Conservation (phyloP, 1,284 basidiomycete genomes). For the Leccinum subatratum region DNA sequence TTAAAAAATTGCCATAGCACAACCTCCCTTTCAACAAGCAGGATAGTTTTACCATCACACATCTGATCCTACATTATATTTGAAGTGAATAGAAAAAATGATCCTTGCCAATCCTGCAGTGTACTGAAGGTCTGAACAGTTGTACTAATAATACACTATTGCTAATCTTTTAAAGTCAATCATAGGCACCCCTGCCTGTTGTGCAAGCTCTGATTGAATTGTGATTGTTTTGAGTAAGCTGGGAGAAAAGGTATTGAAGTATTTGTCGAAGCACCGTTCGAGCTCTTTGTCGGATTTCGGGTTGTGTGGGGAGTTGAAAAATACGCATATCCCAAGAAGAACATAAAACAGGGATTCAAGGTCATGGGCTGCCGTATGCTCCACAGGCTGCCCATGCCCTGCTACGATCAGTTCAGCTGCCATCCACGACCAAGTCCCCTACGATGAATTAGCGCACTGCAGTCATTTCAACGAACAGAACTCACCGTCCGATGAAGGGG, state of each 20-base stretch:
- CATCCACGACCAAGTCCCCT: neutral
- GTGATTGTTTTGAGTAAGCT: neutral
- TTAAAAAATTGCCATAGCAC: too few species aligned
- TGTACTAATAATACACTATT: too few species aligned
- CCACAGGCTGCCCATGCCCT: neutral
- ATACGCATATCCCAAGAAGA: neutral
- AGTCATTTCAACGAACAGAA: neutral
- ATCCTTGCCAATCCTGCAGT: too few species aligned
- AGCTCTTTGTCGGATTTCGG: neutral
- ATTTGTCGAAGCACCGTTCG: neutral
- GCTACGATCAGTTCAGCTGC: neutral
- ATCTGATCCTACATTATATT: too few species aligned
- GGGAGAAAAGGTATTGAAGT: neutral
- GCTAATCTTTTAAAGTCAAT: too few species aligned
- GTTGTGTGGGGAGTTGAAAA: neutral
- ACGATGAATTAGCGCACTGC: neutral
- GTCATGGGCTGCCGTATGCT: neutral
- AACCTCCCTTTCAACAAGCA: too few species aligned
- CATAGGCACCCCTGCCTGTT: too few species aligned
- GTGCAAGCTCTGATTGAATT: neutral
- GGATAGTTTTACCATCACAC: too few species aligned
- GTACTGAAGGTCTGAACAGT: too few species aligned
- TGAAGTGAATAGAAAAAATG: neutral
- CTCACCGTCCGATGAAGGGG: neutral
- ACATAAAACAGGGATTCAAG: neutral